Evolutionary conservation across 768 basidiomycete species (phyloP), one percentile per base, ranked within the genome.

Genomic region (Artomyces pyxidatus): DNA sequence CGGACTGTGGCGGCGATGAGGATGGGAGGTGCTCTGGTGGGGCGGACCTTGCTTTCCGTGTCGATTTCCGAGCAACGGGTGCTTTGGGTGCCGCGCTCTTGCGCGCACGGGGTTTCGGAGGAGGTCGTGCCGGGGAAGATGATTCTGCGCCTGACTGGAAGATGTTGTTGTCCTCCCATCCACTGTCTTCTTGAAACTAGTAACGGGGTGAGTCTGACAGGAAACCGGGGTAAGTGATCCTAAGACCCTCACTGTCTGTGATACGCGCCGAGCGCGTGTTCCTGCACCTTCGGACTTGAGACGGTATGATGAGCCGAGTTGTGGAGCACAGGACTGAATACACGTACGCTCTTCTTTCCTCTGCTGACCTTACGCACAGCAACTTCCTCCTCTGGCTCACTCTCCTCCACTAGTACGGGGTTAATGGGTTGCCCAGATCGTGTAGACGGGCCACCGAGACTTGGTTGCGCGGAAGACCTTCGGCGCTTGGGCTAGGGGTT

Each of bases 91-190:
- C 70, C 54, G 65, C 73, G 72, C 47, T 70, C 57, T 55, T 71
- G 66, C 50, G 67, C 51, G 39, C 35, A 25, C 56, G 54, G 9
- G 60, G 59, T 27, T 62, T 62, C 21, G 81, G 83, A 5, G 81
- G 76, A 29, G 83, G 80, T 16, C 81, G 82, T 9, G 62, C 65
- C 28, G 88, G 88, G 12, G 87, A 89, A 6, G 87, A 87, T n/a
- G 84, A 85, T 58, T 91, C 88, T 4, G 84, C 83, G n/a, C 87
- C 88, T 8, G 87, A 89, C 60, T 92, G 88, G 63, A 92, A 92
- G 25, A 89, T 79, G 54, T 92, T 91, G 59, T 88, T 89, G 55
- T 90, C 88, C 59, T 91, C 88, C 88, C 88, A 91, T 28, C 86
- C 87, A 57, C 87, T 89, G 46, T 88, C 86, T 32, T 86, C 83